Evolutionary conservation across 164 flowering plant genomes (phyloP), one percentile per base, ranked within the genome.

Genomic region (Stephania yunnanensis): DNA sequence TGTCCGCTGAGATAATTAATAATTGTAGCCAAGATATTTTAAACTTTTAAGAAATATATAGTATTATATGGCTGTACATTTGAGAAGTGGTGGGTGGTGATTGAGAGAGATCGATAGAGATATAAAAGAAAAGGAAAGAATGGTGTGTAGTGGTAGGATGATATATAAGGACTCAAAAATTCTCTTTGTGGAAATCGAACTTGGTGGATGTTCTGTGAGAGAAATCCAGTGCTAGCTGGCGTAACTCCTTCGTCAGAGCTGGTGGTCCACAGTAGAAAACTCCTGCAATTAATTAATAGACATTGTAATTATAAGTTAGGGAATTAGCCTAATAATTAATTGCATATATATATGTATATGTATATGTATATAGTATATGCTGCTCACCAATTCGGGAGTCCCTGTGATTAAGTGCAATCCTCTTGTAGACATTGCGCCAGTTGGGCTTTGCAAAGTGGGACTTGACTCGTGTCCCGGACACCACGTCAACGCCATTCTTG

Each of bases 381-480:
- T 22, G 69, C 85, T 74, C 46, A 89, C 92, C 92, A 31, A 89
- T 83, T 75, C 84, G 73, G 1, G 82, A 20, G 48, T 81, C 75
- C 2, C 71, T 65, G 79, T 89, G 89, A 44, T 81, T 76, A 65
- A 79, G 75, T 0, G 92, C 88, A 29, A 87, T 79, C 7, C 78
- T 67, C 79, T 84, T 80, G 84, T 79, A 89, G 70, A 87, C 89
- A 17, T 71, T 78, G 17, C 83, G 79, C 92, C 92, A 89, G 42
- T 86, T 82, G 46, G 92, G 92, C 75, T 80, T 85, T 46, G 87
- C 92, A 46, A 89, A 89, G 75, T 89, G 90, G 45, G 92, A 82
- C 80, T 84, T 87, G 53, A 87, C 90, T 5, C 84, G 79, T 17
- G 91, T 86, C 0, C 89, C 88, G 6, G 92, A 87, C 15, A 89